Evolutionary conservation across 192 early-diverging fungal genomes (phyloP).

Genomic region (Entomortierella parvispora): DNA sequence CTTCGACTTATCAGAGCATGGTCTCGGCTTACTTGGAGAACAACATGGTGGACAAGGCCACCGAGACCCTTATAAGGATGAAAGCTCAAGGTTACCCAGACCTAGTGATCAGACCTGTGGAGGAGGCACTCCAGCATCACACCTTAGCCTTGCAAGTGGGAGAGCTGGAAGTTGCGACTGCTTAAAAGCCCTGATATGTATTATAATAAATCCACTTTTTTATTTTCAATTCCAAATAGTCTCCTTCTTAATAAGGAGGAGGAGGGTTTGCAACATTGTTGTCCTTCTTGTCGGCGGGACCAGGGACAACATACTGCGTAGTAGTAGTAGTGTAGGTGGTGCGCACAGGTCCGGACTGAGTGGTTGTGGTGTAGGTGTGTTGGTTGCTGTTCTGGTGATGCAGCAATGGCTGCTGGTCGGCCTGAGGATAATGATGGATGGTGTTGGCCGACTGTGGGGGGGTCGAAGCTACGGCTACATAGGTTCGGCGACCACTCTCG

Average conservation of each 20-base stretch:
- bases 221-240: no score
- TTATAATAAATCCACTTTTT: no score
- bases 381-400: background rate
- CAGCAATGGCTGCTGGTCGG: no score
- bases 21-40: constrained; percentile 62
- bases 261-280: background rate
- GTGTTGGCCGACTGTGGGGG: constrained; percentile 4
- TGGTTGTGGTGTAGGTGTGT: background rate
- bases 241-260: no score
- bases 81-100: constrained; percentile 38
- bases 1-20: constrained; percentile 70
- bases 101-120: constrained; percentile 45
- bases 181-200: no score
- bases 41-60: constrained; percentile 48
- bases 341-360: constrained; percentile 1
- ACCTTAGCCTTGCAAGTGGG: background rate
- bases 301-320: constrained; percentile 1
- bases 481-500: constrained; percentile 3
- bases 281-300: background rate
- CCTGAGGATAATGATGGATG: background rate
- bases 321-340: constrained; percentile 17
- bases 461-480: constrained; percentile 2
- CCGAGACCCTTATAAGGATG: constrained; percentile 36
- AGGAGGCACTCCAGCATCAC: constrained; percentile 26
- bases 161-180: no score